Conservation (phyloP, 2,329 filamentous ascomycete genomes). For the Myriosclerotinia duriaeana region DNA sequence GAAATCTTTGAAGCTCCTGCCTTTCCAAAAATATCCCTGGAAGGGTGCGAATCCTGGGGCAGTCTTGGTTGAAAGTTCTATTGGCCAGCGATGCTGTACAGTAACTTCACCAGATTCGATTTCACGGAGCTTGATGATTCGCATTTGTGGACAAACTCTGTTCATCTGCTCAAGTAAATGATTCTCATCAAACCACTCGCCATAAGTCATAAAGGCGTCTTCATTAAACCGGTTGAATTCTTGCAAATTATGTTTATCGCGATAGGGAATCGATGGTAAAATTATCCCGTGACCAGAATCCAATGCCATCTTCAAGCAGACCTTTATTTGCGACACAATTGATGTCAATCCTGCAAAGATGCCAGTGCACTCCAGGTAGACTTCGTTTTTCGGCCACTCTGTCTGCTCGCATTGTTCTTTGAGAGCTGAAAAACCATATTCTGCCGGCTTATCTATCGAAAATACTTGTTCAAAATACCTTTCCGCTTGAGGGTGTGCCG, state of each 20-base stretch:
- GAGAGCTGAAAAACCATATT: slow-evolving; percentile 36
- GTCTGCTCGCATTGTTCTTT: slow-evolving; percentile 33
- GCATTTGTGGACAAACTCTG: slow-evolving; percentile 40
- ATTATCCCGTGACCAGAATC: slow-evolving; percentile 40
- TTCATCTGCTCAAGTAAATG: slow-evolving; percentile 37
- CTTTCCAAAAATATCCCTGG: slow-evolving; percentile 19
- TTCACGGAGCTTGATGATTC: slow-evolving; percentile 38
- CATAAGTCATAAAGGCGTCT: slow-evolving; percentile 40
- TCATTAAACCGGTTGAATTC: slow-evolving; percentile 41
- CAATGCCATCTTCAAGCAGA: slow-evolving; percentile 43
- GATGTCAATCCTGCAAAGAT: slow-evolving; percentile 41
- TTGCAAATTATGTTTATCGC: slow-evolving; percentile 38
- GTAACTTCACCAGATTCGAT: slow-evolving; percentile 27
- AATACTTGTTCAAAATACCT: slow-evolving; percentile 42
- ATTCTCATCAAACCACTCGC: slow-evolving; percentile 42
- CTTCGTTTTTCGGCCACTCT: slow-evolving; percentile 33
- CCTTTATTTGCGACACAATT: slow-evolving; percentile 42
- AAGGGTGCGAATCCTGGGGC: slow-evolving; percentile 37
- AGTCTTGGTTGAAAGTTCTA: slow-evolving; percentile 29
- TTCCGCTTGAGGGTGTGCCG: slow-evolving; percentile 6
- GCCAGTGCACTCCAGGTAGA: slow-evolving; percentile 40
- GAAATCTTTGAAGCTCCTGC: slow-evolving; percentile 34
- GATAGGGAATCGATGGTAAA: slow-evolving; percentile 41
- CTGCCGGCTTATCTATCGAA: slow-evolving; percentile 27
- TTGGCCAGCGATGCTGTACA: slow-evolving; percentile 34